phyloP scores from a whole-genome alignment of 306 rosid species.

The Fagus crenata region DNA sequence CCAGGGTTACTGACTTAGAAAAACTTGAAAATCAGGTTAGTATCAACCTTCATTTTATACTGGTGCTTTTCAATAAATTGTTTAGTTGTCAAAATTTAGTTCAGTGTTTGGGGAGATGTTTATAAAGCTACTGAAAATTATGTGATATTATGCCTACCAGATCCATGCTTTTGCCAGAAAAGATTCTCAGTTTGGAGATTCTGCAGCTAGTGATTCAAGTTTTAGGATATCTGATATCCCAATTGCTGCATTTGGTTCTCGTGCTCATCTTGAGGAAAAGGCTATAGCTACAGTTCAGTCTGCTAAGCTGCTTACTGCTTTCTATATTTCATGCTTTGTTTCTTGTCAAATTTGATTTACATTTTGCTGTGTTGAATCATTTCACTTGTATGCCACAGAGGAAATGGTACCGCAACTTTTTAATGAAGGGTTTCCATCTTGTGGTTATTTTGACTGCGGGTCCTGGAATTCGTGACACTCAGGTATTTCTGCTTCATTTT shows the following conservation, averaged over 20 bases:
- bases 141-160: slow-evolving; percentile 41
- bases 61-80: slow-evolving; percentile 1
- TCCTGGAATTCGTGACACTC: slow-evolving; percentile 95
- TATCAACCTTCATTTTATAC: neutral
- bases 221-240: slow-evolving; percentile 77
- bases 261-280: slow-evolving; percentile 94
- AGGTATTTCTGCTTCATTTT: slow-evolving; percentile 44
- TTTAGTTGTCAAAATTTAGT: neutral
- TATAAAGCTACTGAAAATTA: slow-evolving; percentile 19
- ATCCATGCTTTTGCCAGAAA: slow-evolving; percentile 57
- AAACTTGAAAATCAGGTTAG: slow-evolving; percentile 89
- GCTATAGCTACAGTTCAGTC: slow-evolving; percentile 85
- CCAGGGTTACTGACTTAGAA: slow-evolving; percentile 78
- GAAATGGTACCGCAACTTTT: slow-evolving; percentile 89
- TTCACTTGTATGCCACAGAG: slow-evolving; percentile 59
- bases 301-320: slow-evolving; percentile 21
- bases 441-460: slow-evolving; percentile 95
- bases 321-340: slow-evolving; percentile 11
- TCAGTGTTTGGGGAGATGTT: slow-evolving; percentile 16
- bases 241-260: slow-evolving; percentile 85
- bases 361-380: slow-evolving; percentile 26
- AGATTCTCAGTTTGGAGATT: slow-evolving; percentile 46
- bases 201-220: slow-evolving; percentile 42
- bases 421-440: slow-evolving; percentile 97
- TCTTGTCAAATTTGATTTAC: slow-evolving; percentile 12